These are phyloP conservation scores for Agrocybe chaxingu DNA, from an alignment of 768 basidiomycete genomes.

Conservation along the genomic window DNA sequence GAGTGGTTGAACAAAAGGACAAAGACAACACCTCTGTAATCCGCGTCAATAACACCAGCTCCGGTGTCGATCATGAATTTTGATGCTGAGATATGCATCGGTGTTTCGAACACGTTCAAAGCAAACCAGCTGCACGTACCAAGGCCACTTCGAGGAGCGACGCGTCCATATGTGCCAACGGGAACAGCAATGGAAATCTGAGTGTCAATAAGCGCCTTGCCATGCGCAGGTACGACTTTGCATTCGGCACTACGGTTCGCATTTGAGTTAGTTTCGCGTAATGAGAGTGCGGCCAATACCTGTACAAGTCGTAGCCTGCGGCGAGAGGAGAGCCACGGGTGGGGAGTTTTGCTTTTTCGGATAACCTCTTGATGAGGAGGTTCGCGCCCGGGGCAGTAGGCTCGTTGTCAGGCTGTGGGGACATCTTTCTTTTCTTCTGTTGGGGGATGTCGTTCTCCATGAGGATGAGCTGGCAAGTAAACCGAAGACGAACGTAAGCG, in stretches of 20 bases:
- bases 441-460: conserved; percentile 22
- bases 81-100: conserved; percentile 53
- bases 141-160: conserved; percentile 93
- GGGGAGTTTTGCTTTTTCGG: conserved; percentile 78
- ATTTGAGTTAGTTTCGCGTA: conserved; percentile 3
- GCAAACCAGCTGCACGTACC: conserved; percentile 47
- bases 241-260: conserved; percentile 65
- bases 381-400: conserved; percentile 38
- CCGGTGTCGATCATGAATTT: conserved; percentile 99
- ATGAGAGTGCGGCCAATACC: conserved; percentile 41
- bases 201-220: conserved; percentile 89
- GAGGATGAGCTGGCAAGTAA: conserved; percentile 4
- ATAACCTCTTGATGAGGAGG: conserved; percentile 83
- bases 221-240: conserved; percentile 80
- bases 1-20: conserved; percentile 92
- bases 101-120: not conserved
- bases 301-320: conserved; percentile 95
- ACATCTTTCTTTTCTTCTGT: conserved; percentile 62
- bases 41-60: conserved; percentile 95
- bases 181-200: conserved; percentile 95
- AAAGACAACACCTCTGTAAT: conserved; percentile 90
- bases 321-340: conserved; percentile 83
- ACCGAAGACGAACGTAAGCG: not conserved
- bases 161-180: conserved; percentile 89
- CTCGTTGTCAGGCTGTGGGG: conserved; percentile 28